Base-by-base conservation (phyloP, 306 rosid genomes). In the Trifolium dubium region DNA sequence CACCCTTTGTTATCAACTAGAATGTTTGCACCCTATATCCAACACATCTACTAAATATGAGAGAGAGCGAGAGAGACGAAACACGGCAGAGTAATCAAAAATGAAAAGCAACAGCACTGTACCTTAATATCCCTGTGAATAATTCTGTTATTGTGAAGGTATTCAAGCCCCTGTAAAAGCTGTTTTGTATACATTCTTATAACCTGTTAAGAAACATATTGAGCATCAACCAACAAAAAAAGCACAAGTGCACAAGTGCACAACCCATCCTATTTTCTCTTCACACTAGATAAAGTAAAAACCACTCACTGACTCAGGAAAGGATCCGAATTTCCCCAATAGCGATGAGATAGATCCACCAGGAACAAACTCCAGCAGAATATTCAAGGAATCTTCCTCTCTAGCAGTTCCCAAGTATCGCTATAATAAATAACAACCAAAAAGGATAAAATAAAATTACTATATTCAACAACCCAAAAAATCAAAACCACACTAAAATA, bases 121-220 rank as follows among this genome's bases (percentile, higher is more conserved):
- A 92, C 97, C 93, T 93, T 93, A 75, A 93, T 93, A 74, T 93
- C 98, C 83, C 98, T 81, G 71, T 93, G 98, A 89, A 93, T 91
- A 64, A 93, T 93, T 61, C 88, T 90, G 65, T 93, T 90, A 59
- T 78, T 81, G 80, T 93, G 98, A 82, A 93, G 90, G 78, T 89
- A 93, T 83, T 91, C 96, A 64, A 93, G 97, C 44, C 98, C 98
- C 79, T 89, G 41, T 80, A 93, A 83, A 37, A 93, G 77, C 73
- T 93, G 98, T 68, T 89, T 90, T 9, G 98, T 88, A 75, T 91
- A 90, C 90, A 81, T 93, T 84, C 77, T 89, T 74, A 93, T 91
- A 73, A 93, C 98, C 98, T 91, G 83, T 56, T 3, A 12, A 59
- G 8, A 6, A 6, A 43, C 23, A 10, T 23, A 12, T 17, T 65